phyloP scores from a whole-genome alignment of 371 early-diverging fungal genomes.

The Mucor circinelloides region DNA sequence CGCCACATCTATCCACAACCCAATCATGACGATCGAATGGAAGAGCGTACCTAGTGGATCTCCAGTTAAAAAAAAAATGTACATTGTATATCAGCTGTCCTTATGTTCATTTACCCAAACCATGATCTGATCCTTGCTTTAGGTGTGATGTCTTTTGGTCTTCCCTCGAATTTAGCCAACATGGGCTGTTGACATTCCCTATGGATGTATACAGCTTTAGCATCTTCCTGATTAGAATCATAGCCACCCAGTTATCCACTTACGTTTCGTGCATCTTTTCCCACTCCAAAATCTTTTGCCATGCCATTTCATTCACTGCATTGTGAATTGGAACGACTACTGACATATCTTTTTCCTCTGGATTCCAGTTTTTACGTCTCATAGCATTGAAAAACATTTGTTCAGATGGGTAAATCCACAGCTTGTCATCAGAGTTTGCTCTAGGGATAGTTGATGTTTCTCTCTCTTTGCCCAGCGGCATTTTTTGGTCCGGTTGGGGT shows the following conservation, averaged over 20 bases:
- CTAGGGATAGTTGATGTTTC: constrained; percentile 77
- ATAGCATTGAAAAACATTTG: constrained; percentile 95
- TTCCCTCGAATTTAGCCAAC: constrained; percentile 85
- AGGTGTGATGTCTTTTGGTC: constrained; percentile 82
- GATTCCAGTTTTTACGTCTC: constrained; percentile 86
- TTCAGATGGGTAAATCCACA: constrained; percentile 97
- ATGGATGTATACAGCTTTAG: not conserved
- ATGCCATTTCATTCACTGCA: constrained; percentile 91
- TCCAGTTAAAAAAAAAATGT: not conserved
- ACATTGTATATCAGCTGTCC: too few relatives aligned
- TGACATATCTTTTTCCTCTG: constrained; percentile 68
- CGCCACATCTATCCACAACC: constrained; percentile 94
- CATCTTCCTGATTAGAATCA: not conserved
- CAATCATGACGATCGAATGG: constrained; percentile 99
- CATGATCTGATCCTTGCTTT: constrained; percentile 76
- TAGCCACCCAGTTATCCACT: not conserved
- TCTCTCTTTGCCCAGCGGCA: constrained; percentile 59
- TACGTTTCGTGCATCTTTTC: constrained; percentile 71
- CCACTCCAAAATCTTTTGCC: constrained; percentile 92
- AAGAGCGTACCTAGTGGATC: constrained; percentile 48
- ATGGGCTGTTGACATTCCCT: constrained; percentile 71
- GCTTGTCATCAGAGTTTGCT: constrained; percentile 48
- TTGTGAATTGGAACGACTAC: constrained; percentile 63
- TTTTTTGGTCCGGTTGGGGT: constrained; percentile 59
- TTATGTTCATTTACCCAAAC: constrained; percentile 59